Evolutionary conservation across 352 stramenopile genomes (phyloP), one percentile per base, ranked within the genome.

Genomic region (Thraustochytrium sp.): DNA sequence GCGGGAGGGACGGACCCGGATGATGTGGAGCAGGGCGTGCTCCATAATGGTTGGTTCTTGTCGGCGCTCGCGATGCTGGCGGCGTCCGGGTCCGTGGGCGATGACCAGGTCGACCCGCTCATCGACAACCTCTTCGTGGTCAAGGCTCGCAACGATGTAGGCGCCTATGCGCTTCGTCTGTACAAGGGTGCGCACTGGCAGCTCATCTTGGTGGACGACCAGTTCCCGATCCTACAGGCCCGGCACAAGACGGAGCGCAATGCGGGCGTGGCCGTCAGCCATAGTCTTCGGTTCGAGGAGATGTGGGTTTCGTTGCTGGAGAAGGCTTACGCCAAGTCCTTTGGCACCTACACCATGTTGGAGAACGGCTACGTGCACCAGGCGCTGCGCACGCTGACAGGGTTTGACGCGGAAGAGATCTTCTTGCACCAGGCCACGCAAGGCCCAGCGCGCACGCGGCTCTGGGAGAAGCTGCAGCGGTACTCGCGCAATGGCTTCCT

Each of bases 171-270:
- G 2, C 73, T 97, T n/a, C 90, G 91, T 34, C 82, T 97, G 26
- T 96, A 92, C 85, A 93, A 96, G 84, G 96, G 96, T 86, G 91
- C 89, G 59, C 92, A 97, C 86, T 97, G 93, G 93, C 91, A 96
- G 87, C 94, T 93, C 21, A 88, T 97, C 38, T 89, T 97, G 59
- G 89, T 97, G 0, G 93, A 97, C 86, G 93, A 97, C 84, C 88
- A 90, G 65, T 96, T 97, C 82, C 93, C 93, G 0, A 89, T 95
- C 29, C 84, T 96, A 0, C 65, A 90, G 21, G 88, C 94, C 49
- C 31, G 26, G 5, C 54, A 55, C 40, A 61, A 88, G 51, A 89
- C 86, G 23, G 42, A 86, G 53, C 91, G 90, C 61, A 92, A 90
- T 42, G 54, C 55, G 4, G 93, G 93, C 2, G 90, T 90, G 2